Base-by-base conservation (phyloP, 1,284 basidiomycete genomes). In the Moniliella sp. region DNA sequence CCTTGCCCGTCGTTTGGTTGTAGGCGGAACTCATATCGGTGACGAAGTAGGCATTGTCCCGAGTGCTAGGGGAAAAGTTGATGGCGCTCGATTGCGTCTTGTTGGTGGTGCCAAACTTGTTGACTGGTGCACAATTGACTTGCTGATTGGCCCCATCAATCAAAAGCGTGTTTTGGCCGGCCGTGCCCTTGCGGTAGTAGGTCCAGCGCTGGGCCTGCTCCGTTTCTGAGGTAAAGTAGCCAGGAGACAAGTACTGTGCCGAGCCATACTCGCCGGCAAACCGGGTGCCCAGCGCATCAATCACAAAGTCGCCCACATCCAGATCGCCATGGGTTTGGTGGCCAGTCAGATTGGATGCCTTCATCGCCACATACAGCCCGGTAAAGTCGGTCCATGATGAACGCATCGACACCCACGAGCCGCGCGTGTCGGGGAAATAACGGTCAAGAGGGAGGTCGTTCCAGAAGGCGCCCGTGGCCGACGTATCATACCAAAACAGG, bases 401-500 rank as follows among this genome's bases (percentile, higher is more conserved):
- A 45, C 88, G 72, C 74, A 83, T 88, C 16, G 82, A 75, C 10
- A 68, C 76, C 88, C 88, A 97, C 12, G 53, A 55, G 43, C 77
- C 78, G 45, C 88, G 72, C 74, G 82, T 88, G 17, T 82, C 75
- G 11, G 68, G n/a, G n/a, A 48, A 65, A 63, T 84, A 93, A 67
- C 75, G 74, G 64, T 97, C 88, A 28, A 94, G 69, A 1, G 76
- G 61, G 28, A 77, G 62, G 30, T 73, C 75, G 55, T 84, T 74
- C 83, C 83, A 94, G 69, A 78, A 97, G 30, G 81, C 81, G 36
- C 88, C 88, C 12, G 67, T 64, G 30, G 75, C 70, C 3, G 71
- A 66, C 8, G 84, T 74, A 59, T 93, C 69, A 62, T 94, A 97
- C 82, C 83, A 97, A 67, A 97, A 86, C 81, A 97, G 86, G 53